phyloP scores from a whole-genome alignment of 192 early-diverging fungal genomes.

The Globomyces pollinis-pini region DNA sequence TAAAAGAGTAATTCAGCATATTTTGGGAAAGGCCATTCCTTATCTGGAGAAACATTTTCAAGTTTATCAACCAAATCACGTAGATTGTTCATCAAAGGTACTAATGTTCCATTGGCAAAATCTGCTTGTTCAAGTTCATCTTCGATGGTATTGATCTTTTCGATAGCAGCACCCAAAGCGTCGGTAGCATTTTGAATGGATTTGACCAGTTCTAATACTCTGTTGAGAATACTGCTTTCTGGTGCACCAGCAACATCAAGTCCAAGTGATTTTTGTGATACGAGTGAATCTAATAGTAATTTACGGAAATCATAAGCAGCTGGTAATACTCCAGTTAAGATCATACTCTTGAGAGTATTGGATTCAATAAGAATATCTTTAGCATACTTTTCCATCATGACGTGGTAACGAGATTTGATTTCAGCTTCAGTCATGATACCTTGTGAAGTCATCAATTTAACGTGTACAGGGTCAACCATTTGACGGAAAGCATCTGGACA shows the following conservation, averaged over 20 bases:
- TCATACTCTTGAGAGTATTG: conserved; percentile 75
- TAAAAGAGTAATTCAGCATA: conserved; percentile 85
- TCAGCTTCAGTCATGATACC: conserved; percentile 84
- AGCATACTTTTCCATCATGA: conserved; percentile 93
- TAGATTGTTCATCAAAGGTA: conserved; percentile 63
- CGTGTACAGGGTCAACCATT: conserved; percentile 62
- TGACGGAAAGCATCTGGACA: conserved; percentile 85
- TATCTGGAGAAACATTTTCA: conserved; percentile 78
- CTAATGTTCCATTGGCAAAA: conserved; percentile 49
- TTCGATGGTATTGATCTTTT: conserved; percentile 50
- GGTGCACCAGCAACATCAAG: conserved; percentile 48
- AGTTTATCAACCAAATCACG: conserved; percentile 63
- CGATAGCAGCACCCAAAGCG: conserved; percentile 49
- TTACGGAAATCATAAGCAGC: conserved; percentile 83
- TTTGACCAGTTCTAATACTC: conserved; percentile 53
- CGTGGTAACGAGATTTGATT: conserved; percentile 88
- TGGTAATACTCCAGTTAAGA: conserved; percentile 80
- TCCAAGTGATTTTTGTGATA: conserved; percentile 54
- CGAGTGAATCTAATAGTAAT: conserved; percentile 73
- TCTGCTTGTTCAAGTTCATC: conserved; percentile 53
- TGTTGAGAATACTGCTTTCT: conserved; percentile 63
- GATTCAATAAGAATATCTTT: conserved; percentile 95
- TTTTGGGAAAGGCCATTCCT: conserved; percentile 94
- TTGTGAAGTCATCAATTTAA: conserved; percentile 65
- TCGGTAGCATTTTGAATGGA: conserved; percentile 47